Base-by-base conservation (phyloP, 805 yeast genomes). In the Kodamaea hsintzibuensis region DNA sequence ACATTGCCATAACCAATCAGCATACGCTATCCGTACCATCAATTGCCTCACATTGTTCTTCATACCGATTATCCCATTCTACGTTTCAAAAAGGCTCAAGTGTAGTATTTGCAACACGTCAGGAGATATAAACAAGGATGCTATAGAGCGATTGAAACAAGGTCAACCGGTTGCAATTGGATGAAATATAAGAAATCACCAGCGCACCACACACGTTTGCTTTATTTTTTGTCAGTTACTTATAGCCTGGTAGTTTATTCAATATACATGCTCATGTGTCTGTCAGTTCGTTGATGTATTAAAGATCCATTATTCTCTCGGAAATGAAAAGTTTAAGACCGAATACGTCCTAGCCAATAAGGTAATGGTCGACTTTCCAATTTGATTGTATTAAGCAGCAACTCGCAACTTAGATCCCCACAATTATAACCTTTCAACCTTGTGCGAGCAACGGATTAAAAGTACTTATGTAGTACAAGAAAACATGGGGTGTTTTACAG, bases 1-100 rank as follows among this genome's bases (percentile, higher is more conserved):
- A 16, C 76, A 81, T 55, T 84, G 89, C 58, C 85, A 82, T 60
- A 84, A 84, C 62, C 72, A 73, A 53, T 71, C 82, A 25, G 88
- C 82, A 2, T 65, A 69, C 50, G 82, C 86, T 0, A 70, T 82
- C 8, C 77, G 82, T 56, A 71, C 83, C 46, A 78, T 76, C 57
- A 81, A 82, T 60, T 80, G 82, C 62, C 73, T 84, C 38, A 73
- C 84, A 0, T 50, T 82, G 8, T 82, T 81, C 72, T 82, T 80
- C 59, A 68, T 82, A 27, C 87, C 87, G 1, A 60, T 82, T 12
- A 58, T 82, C 3, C 87, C 87, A 2, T 65, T 82, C 42, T 79
- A 75, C 62, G 78, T 77, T 73, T 74, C 80, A 16, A 82, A 81
- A 60, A 77, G 81, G 55, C 60, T 82, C 47, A 78, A 71, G 49